Conservation (phyloP, 306 rosid species). For the Gillenia trifoliata region DNA sequence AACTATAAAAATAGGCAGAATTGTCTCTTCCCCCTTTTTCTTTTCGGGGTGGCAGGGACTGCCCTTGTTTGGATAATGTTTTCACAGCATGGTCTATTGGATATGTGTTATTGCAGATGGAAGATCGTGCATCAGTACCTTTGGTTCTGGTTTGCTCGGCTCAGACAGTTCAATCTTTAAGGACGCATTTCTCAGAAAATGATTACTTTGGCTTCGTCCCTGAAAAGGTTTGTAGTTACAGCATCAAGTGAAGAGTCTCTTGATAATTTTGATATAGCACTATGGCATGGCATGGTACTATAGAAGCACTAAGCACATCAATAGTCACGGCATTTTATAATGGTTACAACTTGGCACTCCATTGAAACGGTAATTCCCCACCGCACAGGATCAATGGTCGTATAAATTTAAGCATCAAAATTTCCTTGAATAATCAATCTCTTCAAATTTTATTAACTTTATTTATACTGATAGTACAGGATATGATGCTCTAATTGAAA, state of each 20-base stretch:
- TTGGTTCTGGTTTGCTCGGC: constrained; percentile 68
- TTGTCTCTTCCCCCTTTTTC: not conserved
- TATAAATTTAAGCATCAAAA: not conserved
- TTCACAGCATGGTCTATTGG: constrained; percentile 23
- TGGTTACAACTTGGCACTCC: not conserved
- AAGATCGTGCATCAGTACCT: constrained; percentile 53
- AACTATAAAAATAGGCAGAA: not conserved
- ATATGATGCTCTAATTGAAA: not conserved
- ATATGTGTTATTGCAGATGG: constrained; percentile 51
- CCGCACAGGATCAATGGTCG: not conserved
- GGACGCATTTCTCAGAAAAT: constrained; percentile 49
- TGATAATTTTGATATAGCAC: not conserved
- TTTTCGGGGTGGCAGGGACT: not conserved
- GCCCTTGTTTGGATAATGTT: not conserved
- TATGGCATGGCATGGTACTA: constrained; percentile 4
- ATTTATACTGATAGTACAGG: not conserved
- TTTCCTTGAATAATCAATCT: not conserved
- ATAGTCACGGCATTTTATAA: not conserved
- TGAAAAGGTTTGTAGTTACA: constrained; percentile 49
- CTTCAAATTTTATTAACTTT: not conserved
- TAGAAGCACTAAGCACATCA: not conserved
- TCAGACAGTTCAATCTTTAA: constrained; percentile 42
- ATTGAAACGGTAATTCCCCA: not conserved
- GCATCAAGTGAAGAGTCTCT: constrained; percentile 11
- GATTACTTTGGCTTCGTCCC: constrained; percentile 59